Evolutionary conservation across 371 early-diverging fungal species (phyloP), one percentile per base, ranked within the genome.

Genomic region (Gilbertella persicaria): DNA sequence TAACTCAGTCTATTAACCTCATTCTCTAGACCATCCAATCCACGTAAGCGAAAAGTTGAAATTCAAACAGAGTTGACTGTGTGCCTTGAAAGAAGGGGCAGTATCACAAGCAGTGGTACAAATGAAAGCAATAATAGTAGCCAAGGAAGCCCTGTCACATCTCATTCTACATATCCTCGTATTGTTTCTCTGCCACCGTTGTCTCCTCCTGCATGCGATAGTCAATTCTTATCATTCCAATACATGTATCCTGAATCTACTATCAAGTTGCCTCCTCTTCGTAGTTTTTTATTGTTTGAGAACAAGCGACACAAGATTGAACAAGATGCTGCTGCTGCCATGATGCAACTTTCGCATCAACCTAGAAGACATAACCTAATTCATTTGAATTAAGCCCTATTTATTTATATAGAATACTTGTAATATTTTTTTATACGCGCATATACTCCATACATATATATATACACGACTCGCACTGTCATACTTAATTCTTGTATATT

Each of bases 311-410:
- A 42, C 40, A 61, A 54, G 29, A 37, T 48, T n/a, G 69, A 72
- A 47, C 64, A 61, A 3, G 60, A 68, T 40, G 73, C 73, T 39
- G 73, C 62, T 9, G 60, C 53, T 8, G 68, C 73, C 12, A 73
- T 73, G 73, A 67, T 73, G 51, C 69, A 73, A 41, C 45, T 73
- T 20, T 62, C 63, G 12, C 58, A 58, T 9, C 49, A 53, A 26
- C 16, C 30, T 13, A 33, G 10, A 10, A 45, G 40, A 24, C 30
- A 29, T 24, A 25, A 41, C 42, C 33, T 21, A 35, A 49, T 42
- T 29, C 36, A 21, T 23, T 23, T 26, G 16, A 33, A 19, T 36
- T 35, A n/a, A 38, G n/a, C 5, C 21, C 33, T 43, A 14, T 33
- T 36, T 25, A 5, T 25, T 26, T 1, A 26, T 14, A 45, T 17